Conservation (phyloP, 352 stramenopile species). For the Pythium pyrilobum region DNA sequence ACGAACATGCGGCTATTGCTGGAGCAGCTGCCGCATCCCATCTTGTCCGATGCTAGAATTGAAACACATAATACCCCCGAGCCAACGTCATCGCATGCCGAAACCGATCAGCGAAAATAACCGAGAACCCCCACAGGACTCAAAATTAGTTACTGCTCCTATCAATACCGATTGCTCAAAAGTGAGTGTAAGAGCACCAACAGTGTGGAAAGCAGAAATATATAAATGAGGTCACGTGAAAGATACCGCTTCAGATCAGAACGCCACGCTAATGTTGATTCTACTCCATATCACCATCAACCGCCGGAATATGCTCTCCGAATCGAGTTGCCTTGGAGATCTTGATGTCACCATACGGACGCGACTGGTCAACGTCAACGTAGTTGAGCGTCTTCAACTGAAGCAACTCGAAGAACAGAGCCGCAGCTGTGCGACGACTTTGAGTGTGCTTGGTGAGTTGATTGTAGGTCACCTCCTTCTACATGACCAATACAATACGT, state of each 20-base stretch:
- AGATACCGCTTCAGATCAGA: slow-evolving; percentile 7
- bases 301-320: slow-evolving; percentile 67
- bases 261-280: background rate
- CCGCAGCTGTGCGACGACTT: slow-evolving; percentile 86
- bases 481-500: no score
- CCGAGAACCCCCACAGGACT: no score
- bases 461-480: slow-evolving; percentile 80
- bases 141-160: no score
- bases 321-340: slow-evolving; percentile 74
- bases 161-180: no score
- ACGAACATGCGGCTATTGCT: no score
- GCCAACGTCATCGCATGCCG: background rate
- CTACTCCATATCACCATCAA: slow-evolving; percentile 47
- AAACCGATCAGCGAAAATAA: background rate
- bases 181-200: no score
- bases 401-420: slow-evolving; percentile 96
- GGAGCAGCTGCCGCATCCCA: no score
- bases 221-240: slow-evolving; percentile 16
- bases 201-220: slow-evolving; percentile 1
- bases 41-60: no score
- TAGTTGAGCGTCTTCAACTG: slow-evolving; percentile 98
- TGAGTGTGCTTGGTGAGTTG: slow-evolving; percentile 79
- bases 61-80: background rate
- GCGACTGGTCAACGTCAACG: slow-evolving; percentile 92
- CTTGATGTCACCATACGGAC: slow-evolving; percentile 93